Evolutionary conservation across 1,284 basidiomycete genomes (phyloP), one percentile per base, ranked within the genome.

Genomic region (Moesziomyces sp.): DNA sequence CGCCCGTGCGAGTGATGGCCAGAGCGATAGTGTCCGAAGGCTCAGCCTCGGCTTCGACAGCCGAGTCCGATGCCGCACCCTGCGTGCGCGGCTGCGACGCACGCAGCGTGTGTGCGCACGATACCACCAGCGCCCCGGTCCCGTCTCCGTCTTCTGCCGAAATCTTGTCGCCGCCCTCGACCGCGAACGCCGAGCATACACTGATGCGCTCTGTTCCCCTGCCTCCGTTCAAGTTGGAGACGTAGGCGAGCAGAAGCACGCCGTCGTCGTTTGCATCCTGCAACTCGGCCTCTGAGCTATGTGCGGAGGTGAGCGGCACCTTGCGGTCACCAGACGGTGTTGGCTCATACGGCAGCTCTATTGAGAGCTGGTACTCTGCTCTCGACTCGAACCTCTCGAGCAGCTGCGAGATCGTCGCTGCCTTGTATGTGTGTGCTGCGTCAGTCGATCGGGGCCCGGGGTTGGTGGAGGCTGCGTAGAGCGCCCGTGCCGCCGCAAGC

Each of bases 71-170:
- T 48, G 83, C 14, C 38, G 16, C 38, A 6, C 38, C 78, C 11
- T n/a, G 26, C 33, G 53, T 58, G 10, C 43, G 18, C 18, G 62
- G 71, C 21, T 66, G 57, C 86, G 83, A 40, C 85, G 69, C 35
- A 83, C 85, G 24, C 85, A 87, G 49, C 10, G 90, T 91, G 79
- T 92, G 91, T 5, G 88, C 89, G 73, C 90, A 92, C 1, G 89
- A 89, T 14, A 91, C 78, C 26, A 91, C 79, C 11, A 89, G 69
- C 3, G 85, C 83, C 1, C 77, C 81, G 14, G 56, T 66, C 26
- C 87, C 85, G 4, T 80, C 83, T 5, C 78, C 81, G 42, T 76
- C 76, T 13, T 61, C 60, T 2, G 44, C 40, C n/a, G 61, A 50
- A 7, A 79, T 56, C 18, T 81, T 75, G 2, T 80, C 61, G 30